Evolutionary conservation across 345 rosid species (phyloP).

Genomic region (Eucalyptus rudis): DNA sequence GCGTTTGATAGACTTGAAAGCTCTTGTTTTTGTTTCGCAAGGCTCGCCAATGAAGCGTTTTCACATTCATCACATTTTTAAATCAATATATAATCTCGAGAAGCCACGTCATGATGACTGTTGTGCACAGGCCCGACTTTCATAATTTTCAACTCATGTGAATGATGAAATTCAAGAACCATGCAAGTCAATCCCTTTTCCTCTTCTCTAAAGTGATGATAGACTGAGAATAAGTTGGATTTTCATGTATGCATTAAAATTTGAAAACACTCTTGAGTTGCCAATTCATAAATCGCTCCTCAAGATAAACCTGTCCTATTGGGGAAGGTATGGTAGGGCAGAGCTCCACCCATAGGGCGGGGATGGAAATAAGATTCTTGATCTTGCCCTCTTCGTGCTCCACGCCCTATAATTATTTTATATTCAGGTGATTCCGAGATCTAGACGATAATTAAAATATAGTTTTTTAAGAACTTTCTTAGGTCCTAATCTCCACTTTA

Average conservation of each 20-base stretch:
- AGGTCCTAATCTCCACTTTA: no score
- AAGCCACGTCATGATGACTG: fast-evolving
- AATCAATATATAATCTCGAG: background rate
- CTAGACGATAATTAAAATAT: fast-evolving
- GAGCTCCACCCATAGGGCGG: background rate
- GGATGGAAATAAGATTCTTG: background rate
- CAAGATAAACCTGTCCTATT: background rate
- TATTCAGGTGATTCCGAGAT: fast-evolving
- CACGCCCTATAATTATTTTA: background rate
- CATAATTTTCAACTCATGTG: no score
- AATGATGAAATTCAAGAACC: background rate
- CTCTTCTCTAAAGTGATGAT: background rate
- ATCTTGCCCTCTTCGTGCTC: background rate
- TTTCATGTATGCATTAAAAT: background rate
- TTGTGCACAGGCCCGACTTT: fast-evolving
- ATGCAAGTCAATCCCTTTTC: background rate
- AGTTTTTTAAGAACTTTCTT: no score
- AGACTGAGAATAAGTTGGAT: background rate
- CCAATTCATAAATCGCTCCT: fast-evolving
- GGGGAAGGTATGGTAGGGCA: fast-evolving
- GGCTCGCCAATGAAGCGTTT: background rate
- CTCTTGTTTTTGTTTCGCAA: background rate
- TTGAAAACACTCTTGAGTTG: no score
- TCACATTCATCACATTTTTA: background rate
- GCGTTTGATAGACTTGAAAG: background rate